These are phyloP conservation scores for Xylaria flabelliformis DNA, from an alignment of 495 filamentous ascomycete species.

Conservation along the genomic window DNA sequence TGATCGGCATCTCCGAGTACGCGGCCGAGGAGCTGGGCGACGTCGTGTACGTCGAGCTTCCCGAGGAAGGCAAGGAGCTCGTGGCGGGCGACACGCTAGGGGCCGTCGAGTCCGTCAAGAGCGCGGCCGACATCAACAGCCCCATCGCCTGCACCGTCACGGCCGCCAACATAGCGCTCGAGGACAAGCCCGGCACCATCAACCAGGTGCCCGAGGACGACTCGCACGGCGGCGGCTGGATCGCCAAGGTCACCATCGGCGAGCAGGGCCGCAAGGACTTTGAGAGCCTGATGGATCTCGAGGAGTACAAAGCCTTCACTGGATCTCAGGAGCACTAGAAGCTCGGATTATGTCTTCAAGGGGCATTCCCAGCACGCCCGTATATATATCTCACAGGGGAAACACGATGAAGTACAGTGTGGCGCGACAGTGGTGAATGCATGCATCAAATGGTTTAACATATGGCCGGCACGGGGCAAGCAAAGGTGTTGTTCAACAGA, in stretches of 20 bases:
- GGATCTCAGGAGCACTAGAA: slow-evolving; percentile 43
- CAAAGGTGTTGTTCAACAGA: slow-evolving; percentile 32
- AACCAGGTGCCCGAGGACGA: slow-evolving; percentile 78
- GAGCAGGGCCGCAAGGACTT: slow-evolving; percentile 69
- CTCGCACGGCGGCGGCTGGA: slow-evolving; percentile 84
- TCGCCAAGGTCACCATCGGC: slow-evolving; percentile 76
- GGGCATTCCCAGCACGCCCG: not conserved
- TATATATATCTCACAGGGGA: not conserved
- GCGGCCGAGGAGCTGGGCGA: slow-evolving; percentile 91
- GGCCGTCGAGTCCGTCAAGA: slow-evolving; percentile 97
- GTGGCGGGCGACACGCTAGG: slow-evolving; percentile 79
- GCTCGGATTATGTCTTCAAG: not conserved
- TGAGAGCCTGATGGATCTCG: slow-evolving; percentile 73
- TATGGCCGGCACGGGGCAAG: slow-evolving; percentile 24
- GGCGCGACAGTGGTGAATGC: not conserved
- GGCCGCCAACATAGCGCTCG: slow-evolving; percentile 71
- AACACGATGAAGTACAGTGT: not conserved
- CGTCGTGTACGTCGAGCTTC: slow-evolving; percentile 96
- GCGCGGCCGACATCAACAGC: slow-evolving; percentile 92
- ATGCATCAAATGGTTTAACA: slow-evolving; percentile 7
- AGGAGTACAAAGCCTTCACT: slow-evolving; percentile 75
- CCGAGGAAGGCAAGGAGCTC: slow-evolving; percentile 66
- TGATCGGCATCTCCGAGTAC: slow-evolving; percentile 87
- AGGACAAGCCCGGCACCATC: slow-evolving; percentile 84
- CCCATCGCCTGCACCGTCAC: slow-evolving; percentile 80